Evolutionary conservation across 306 rosid species (phyloP), one percentile per base, ranked within the genome.

Genomic region (Sechiopsis laciniata): DNA sequence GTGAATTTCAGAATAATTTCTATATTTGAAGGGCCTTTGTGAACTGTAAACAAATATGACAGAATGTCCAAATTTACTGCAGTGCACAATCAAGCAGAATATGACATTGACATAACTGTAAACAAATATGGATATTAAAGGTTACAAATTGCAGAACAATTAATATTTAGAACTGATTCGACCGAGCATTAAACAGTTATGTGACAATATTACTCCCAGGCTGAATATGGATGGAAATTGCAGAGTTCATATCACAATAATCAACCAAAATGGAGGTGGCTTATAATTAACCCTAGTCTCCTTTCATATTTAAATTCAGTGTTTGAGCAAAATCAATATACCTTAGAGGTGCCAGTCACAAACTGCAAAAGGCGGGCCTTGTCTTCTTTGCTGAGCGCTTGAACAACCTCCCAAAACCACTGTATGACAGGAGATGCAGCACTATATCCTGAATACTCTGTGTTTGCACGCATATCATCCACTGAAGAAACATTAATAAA

Each of bases 281-380:
- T 5, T 1, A 22, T n/a, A 60, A 60, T 26, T 14, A 60, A 13
- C 8, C 46, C 22, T 17, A 17, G 10, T 32, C 37, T 32, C 37
- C 37, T 32, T 32, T 32, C 37, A 32, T 32, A 1, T 32, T 37
- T 63, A 63, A 9, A 11, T 51, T 13, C 32, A 3, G 72, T 67
- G 55, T 17, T 45, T 40, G 42, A 10, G 68, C 59, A 71, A 52
- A 58, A 62, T 20, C 58, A 69, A 42, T 55, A 65, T 88, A 93
- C 98, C 98, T 93, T 93, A 8, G 98, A 93, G 82, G 98, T 90
- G 77, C 98, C 98, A 6, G 98, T 93, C 78, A 93, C 96, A 82
- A 93, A 93, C 88, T 93, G 98, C 86, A 93, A 88, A 22, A 93
- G 88, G 58, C 98, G 91, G 63, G 98, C 98, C 85, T 93, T 93